Evolutionary conservation across 2,329 filamentous ascomycete genomes (phyloP).

Genomic region (Pochonia chlamydosporia): DNA sequence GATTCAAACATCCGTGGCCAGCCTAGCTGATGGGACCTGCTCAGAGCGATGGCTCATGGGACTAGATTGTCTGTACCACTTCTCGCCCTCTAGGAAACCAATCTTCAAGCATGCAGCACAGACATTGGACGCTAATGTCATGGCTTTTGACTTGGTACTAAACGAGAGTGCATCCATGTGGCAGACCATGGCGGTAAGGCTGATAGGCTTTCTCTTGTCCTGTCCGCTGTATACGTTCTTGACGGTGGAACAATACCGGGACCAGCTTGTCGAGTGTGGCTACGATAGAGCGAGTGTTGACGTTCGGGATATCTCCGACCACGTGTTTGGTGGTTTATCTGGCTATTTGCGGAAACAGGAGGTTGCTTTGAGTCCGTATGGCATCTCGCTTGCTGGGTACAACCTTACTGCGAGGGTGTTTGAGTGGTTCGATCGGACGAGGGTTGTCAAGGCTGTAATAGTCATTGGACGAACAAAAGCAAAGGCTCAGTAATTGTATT

Average conservation of each 20-base stretch:
- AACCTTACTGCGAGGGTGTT: conserved; percentile 29
- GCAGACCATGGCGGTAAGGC: conserved; percentile 28
- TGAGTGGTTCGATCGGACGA: conserved; percentile 27
- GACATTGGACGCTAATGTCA: conserved; percentile 39
- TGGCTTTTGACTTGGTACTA: conserved; percentile 50
- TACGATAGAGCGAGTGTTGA: conserved; percentile 36
- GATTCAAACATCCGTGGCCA: conserved; percentile 19
- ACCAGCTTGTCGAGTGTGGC: conserved; percentile 39
- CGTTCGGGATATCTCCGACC: conserved; percentile 43
- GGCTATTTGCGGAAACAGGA: conserved; percentile 34
- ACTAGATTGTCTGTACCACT: conserved; percentile 53
- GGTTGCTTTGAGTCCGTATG: conserved; percentile 24
- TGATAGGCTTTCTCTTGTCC: conserved; percentile 39
- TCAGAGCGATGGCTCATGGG: conserved; percentile 45
- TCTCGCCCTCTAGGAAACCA: conserved; percentile 43
- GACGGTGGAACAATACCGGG: conserved; percentile 37
- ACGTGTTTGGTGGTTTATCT: conserved; percentile 46
- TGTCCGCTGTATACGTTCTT: conserved; percentile 45
- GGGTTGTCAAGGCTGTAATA: conserved; percentile 27
- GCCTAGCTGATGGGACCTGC: conserved; percentile 17
- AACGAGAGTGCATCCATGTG: conserved; percentile 21
- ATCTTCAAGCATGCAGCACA: conserved; percentile 36
- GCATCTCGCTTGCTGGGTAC: conserved; percentile 30
- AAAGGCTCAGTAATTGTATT: neutral
- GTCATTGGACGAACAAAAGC: conserved; percentile 20